Evolutionary conservation across 345 rosid species (phyloP), one percentile per base, ranked within the genome.

Genomic region (Crucihimalaya himalaica): DNA sequence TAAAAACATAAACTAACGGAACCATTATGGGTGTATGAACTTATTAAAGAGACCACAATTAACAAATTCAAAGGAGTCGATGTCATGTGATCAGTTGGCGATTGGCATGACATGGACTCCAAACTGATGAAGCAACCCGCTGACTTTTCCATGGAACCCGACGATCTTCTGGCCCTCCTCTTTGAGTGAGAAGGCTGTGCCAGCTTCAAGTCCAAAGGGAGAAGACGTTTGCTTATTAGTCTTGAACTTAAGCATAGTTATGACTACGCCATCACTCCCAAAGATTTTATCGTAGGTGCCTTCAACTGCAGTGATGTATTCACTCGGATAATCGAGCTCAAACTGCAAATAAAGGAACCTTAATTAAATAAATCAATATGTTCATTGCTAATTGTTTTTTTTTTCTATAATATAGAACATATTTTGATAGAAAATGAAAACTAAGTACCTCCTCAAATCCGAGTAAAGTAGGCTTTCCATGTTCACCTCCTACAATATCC

Each of bases 91-190:
- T 74, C 72, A 74, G 23, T 68, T 40, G 63, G 76, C 53, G 58
- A 63, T 29, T 16, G 80, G 80, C 2, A 29, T 14, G 43, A 70
- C 53, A 48, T 70, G 48, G 25, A 64, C 80, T 45, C 80, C 80
- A 55, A 76, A 3, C n/a, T 70, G 32, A 47, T 70, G 64, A 70
- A 70, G 69, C 23, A 51, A 2, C 0, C 63, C 47, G 34, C 66
- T 25, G 10, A 23, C 70, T 20, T 47, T 70, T 55, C 80, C 76
- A 63, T 76, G 80, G 71, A 76, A 76, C 8, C 75, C 80, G 0
- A 76, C 80, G 19, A 76, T 62, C 25, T 76, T 76, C 48, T 69
- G 40, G n/a, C 68, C 58, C 25, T 62, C 63, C 18, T 52, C 11
- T 45, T 39, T 31, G 13, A 76, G 48, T 3, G 1, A 39, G 8